Base-by-base conservation (phyloP, 1,284 basidiomycete species). In the Puccinia horiana region DNA sequence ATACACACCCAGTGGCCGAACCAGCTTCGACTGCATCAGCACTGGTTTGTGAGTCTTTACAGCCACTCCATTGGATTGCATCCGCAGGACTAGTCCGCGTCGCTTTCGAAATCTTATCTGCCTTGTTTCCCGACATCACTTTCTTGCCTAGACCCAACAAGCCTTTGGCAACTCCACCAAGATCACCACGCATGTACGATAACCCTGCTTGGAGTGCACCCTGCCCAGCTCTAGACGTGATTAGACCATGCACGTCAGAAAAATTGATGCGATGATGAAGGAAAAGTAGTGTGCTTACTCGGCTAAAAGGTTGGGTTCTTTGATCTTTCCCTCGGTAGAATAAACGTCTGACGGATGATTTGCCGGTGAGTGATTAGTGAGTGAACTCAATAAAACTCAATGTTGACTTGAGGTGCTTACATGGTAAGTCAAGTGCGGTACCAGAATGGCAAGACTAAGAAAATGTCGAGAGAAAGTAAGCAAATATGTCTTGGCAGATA, bases 1-100 rank as follows among this genome's bases (percentile, higher is more conserved):
- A 40, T 52, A 72, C 44, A 18, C 14, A 81, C 79, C 95, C 96
- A 0, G 93, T 94, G 5, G 92, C 94, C 79, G 90, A 88, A 1
- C 94, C 94, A 4, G 91, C 91, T 87, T 95, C 93, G 77, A 89
- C 88, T 0, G 94, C 92, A 86, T 98, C 95, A 18, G 95, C 95
- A 85, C 93, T 94, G 12, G 95, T 98, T 88, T 97, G 95, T 20
- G 91, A 90, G 86, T 98, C 95, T 86, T 94, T 95, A 88, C 95
- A 97, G 6, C 95, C 96, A 85, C 92, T 93, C 91, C 92, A 95
- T 85, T 87, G 86, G 77, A 88, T 86, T n/a, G 91, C 91, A 84
- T 92, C 91, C 18, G 94, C 94, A 18, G 92, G 90, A 85, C 92
- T 93, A 0, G 93, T 93, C 86, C 90, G 92, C 3, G 93, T 95